phyloP scores from a whole-genome alignment of 1,139 yeast species.

The Geotrichum phurueaensis region DNA sequence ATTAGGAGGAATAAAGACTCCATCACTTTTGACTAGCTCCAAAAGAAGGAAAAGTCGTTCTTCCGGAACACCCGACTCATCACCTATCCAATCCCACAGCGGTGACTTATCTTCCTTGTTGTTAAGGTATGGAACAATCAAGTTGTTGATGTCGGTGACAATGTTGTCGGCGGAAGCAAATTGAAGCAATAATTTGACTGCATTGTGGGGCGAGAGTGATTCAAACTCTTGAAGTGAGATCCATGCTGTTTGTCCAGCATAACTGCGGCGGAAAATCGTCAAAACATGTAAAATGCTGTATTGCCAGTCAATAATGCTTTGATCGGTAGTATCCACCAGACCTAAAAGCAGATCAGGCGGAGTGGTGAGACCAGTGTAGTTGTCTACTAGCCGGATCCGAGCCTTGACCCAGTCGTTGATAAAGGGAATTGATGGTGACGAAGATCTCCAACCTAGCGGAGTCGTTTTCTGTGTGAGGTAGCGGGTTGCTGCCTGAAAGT shows the following conservation, averaged over 20 bases:
- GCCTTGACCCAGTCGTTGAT: conserved; percentile 24
- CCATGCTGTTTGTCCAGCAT: conserved; percentile 11
- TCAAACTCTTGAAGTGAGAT: conserved; percentile 23
- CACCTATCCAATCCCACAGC: conserved; percentile 22
- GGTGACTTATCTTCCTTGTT: conserved; percentile 21
- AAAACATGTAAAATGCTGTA: conserved; percentile 26
- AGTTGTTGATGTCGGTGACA: conserved; percentile 23
- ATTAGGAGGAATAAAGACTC: conserved; percentile 11
- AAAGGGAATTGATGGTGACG: not conserved
- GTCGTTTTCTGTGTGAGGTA: conserved; percentile 17
- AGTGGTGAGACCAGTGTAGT: conserved; percentile 20
- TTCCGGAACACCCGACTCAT: conserved; percentile 1
- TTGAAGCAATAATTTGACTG: conserved; percentile 20
- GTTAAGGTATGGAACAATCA: conserved; percentile 24
- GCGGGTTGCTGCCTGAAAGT: conserved; percentile 17
- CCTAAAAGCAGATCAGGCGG: not conserved
- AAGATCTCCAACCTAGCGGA: conserved; percentile 20
- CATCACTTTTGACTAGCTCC: conserved; percentile 9
- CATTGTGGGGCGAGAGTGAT: conserved; percentile 11
- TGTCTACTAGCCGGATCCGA: conserved; percentile 25
- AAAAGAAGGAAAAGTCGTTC: conserved; percentile 9
- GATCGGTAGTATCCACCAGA: conserved; percentile 13
- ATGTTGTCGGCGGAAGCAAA: conserved; percentile 21
- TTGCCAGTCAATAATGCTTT: conserved; percentile 24
- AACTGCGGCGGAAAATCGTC: conserved; percentile 18